Evolutionary conservation across 2,329 filamentous ascomycete species (phyloP).

Genomic region (Paecilomyces sp.): DNA sequence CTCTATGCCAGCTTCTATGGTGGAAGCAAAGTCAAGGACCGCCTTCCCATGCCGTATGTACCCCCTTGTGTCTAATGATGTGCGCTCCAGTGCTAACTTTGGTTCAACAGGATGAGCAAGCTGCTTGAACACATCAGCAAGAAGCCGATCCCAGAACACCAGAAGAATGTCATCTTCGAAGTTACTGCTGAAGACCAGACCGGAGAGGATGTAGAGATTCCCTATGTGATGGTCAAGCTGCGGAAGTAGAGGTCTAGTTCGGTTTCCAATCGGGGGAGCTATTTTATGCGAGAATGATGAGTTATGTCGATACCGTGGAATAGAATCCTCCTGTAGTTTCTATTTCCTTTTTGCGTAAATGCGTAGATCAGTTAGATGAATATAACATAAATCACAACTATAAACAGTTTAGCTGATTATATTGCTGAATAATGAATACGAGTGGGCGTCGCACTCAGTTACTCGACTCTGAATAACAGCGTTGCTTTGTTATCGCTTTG

Average conservation of each 20-base stretch:
- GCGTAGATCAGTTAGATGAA: neutral
- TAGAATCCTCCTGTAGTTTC: neutral
- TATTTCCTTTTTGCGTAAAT: neutral
- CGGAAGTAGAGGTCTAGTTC: conserved; percentile 24
- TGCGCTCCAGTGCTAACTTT: conserved; percentile 17
- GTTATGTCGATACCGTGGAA: neutral
- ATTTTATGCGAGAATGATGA: neutral
- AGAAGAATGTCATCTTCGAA: conserved; percentile 95
- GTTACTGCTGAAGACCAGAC: conserved; percentile 83
- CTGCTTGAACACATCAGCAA: conserved; percentile 84
- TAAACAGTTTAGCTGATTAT: too few species aligned
- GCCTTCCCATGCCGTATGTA: conserved; percentile 62
- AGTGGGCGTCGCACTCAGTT: neutral
- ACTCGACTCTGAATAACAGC: neutral
- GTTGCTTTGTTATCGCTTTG: neutral
- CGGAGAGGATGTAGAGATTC: conserved; percentile 93
- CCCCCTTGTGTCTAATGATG: neutral
- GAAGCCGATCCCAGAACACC: conserved; percentile 82
- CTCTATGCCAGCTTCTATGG: conserved; percentile 93
- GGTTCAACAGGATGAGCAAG: conserved; percentile 64
- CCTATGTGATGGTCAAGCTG: conserved; percentile 87
- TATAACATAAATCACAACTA: too few species aligned
- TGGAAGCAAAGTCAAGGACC: conserved; percentile 73
- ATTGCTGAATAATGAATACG: neutral
- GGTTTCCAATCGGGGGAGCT: neutral